Evolutionary conservation across 345 rosid genomes (phyloP), one percentile per base, ranked within the genome.

Genomic region (Pistacia vera): DNA sequence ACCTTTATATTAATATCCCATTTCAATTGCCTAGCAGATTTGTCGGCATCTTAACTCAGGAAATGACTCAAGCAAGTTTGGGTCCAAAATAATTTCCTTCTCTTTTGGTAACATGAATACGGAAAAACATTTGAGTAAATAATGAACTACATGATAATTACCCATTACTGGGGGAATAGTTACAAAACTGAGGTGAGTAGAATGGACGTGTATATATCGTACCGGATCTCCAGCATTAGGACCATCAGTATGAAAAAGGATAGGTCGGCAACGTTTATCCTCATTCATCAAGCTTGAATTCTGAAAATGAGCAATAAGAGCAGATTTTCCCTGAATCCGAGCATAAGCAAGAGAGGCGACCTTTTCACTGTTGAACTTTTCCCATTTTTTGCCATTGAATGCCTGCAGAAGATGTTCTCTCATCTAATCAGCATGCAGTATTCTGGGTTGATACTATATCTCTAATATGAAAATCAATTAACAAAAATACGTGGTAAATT

Each of bases 191-290:
- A 57, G 64, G 48, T 28, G 66, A 79, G 68, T 71, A 30, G 68
- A 72, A 46, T 44, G 33, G 11, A 57, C 17, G 77, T 17, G 3
- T 16, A 35, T 55, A 54, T 36, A 71, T 33, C 71, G 41, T 81
- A 92, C 97, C 89, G 89, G 95, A 86, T 90, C 95, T 78, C 97
- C 95, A 72, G 97, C 95, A 72, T 90, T 90, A 66, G 97, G 95
- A 75, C 97, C 95, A 75, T 88, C 95, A 1, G 97, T 90, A 82
- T 90, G 93, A 72, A 92, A 92, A 73, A 92, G 92, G 75, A 92
- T 90, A 78, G 97, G 97, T 65, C 95, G 92, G 81, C 97, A 92
- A 41, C 95, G 95, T 79, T 90, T 92, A 86, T 92, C 97, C 84
- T 92, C 97, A 57, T 92, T 92, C 97, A 92, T 92, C 86, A 92